Conservation (phyloP, 192 early-diverging fungal species). For the Backusella psychrophila region DNA sequence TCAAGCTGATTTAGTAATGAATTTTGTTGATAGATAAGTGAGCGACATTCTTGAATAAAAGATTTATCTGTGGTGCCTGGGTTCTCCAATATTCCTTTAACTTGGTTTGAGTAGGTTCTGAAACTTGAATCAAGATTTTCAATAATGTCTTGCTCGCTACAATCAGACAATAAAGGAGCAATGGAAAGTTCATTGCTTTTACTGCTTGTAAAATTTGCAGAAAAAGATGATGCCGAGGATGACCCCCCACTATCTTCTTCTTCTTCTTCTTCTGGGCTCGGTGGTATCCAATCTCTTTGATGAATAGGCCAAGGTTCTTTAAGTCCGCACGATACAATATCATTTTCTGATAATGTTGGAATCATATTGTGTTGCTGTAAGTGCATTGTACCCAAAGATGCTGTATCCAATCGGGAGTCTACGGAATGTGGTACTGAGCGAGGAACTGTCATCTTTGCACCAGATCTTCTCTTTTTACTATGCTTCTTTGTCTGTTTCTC, state of each 20-base stretch:
- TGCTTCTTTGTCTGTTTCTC: background rate
- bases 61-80: background rate
- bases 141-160: constrained; percentile 6
- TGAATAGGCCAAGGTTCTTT: background rate
- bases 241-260: background rate
- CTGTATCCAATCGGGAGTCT: background rate
- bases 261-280: background rate
- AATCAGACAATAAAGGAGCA: background rate
- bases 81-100: background rate
- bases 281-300: background rate
- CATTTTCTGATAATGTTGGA: background rate
- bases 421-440: background rate
- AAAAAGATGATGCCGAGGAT: background rate
- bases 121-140: constrained; percentile 5
- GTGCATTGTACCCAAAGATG: background rate
- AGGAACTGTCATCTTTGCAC: background rate
- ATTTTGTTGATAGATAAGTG: background rate
- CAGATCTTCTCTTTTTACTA: background rate
- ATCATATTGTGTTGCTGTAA: background rate
- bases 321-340: background rate
- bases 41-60: background rate
- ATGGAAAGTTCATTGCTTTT: background rate
- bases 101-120: background rate
- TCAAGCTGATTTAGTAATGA: background rate
- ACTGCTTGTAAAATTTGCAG: background rate